Conservation (phyloP, 2,329 filamentous ascomycete species). For the Fusarium hainanense region DNA sequence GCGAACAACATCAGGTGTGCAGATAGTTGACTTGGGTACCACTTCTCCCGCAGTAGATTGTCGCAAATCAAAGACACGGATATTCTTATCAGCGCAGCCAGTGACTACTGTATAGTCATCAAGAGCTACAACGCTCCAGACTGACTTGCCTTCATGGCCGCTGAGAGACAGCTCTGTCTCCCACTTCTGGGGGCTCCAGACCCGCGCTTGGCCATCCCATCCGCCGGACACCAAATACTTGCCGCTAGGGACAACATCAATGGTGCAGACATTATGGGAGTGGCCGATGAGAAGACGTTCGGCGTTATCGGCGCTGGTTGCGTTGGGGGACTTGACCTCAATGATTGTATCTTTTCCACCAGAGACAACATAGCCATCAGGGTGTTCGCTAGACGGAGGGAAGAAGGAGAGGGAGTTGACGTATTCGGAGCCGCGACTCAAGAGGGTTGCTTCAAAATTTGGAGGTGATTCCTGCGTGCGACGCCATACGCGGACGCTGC, state of each 20-base stretch:
- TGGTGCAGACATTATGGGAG: constrained; percentile 84
- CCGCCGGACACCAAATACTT: constrained; percentile 87
- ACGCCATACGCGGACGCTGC: constrained; percentile 88
- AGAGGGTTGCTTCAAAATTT: constrained; percentile 79
- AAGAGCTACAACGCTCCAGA: constrained; percentile 92
- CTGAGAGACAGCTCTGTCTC: constrained; percentile 76
- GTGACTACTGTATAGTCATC: constrained; percentile 85
- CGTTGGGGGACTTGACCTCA: constrained; percentile 81
- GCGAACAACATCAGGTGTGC: constrained; percentile 84
- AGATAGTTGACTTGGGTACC: constrained; percentile 64
- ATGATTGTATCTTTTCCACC: constrained; percentile 94
- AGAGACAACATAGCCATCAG: constrained; percentile 85
- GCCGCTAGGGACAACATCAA: constrained; percentile 80
- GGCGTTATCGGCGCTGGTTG: constrained; percentile 77
- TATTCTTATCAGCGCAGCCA: constrained; percentile 90
- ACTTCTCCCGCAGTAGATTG: constrained; percentile 66
- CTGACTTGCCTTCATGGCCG: constrained; percentile 79
- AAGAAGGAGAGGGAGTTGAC: constrained; percentile 87
- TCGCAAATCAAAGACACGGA: constrained; percentile 83
- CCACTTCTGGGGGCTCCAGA: constrained; percentile 91
- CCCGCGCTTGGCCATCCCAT: constrained; percentile 88
- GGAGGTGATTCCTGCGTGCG: constrained; percentile 73
- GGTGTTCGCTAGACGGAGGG: constrained; percentile 73
- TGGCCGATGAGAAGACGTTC: constrained; percentile 90
- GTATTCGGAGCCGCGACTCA: constrained; percentile 83